Percentiles rank a stretch among this genome's conserved stretches.
Conservation (phyloP, 768 basidiomycete species). For the Lactarius hengduanensis region DNA sequence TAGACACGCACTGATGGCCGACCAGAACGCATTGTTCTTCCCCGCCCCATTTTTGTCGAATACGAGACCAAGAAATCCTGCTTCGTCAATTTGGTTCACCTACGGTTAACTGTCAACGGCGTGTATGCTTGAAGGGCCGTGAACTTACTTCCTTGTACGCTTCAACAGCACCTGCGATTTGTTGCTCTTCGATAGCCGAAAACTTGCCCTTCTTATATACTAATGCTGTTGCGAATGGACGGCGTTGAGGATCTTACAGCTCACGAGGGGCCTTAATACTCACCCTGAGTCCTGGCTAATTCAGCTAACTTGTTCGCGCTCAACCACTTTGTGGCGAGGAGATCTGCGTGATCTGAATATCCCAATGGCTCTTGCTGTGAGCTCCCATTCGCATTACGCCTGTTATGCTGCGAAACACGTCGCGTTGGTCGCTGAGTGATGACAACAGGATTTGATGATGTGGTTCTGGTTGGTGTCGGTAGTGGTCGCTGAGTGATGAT, state of each 20-base stretch:
- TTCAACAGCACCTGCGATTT: conserved; percentile 63
- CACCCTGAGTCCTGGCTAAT: conserved; percentile 68
- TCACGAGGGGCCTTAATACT: neutral
- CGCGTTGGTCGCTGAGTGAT: neutral
- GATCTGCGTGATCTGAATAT: conserved; percentile 57
- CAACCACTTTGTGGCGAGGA: conserved; percentile 81
- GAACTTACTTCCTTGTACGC: conserved; percentile 54
- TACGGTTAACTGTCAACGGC: conserved; percentile 32
- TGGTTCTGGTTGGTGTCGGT: neutral
- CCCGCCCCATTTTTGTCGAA: conserved; percentile 64
- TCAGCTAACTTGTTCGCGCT: conserved; percentile 65
- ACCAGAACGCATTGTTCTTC: conserved; percentile 68
- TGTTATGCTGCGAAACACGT: conserved; percentile 13
- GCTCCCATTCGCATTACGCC: conserved; percentile 2
- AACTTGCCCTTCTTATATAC: conserved; percentile 88
- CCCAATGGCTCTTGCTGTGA: conserved; percentile 37
- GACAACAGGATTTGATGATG: conserved; percentile 3
- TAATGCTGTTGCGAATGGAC: conserved; percentile 50
- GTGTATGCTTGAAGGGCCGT: neutral
- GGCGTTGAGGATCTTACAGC: conserved; percentile 1
- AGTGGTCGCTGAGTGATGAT: conserved; percentile 18
- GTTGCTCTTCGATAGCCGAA: conserved; percentile 71
- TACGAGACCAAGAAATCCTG: conserved; percentile 60
- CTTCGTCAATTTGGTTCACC: conserved; percentile 52
- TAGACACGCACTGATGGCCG: conserved; percentile 63